Conservation (phyloP, 306 rosid genomes). For the Arachis hypogaea region DNA sequence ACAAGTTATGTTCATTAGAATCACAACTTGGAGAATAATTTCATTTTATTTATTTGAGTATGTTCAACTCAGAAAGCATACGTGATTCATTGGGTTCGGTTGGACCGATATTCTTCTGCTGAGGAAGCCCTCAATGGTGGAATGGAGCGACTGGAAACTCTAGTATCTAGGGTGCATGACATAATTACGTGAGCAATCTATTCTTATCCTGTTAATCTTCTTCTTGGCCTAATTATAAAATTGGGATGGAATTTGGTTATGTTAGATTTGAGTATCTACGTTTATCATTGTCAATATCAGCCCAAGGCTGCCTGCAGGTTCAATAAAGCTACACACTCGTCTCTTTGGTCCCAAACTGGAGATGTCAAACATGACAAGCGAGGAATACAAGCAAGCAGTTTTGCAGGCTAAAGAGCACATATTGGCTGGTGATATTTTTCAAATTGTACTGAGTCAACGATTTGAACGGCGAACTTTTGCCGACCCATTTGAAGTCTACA, state of each 20-base stretch:
- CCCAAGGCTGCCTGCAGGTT: conserved; percentile 94
- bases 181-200: conserved; percentile 68
- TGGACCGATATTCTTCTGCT: conserved; percentile 75
- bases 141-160: conserved; percentile 54
- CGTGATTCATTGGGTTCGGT: conserved; percentile 87
- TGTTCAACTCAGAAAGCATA: conserved; percentile 72
- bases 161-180: conserved; percentile 82
- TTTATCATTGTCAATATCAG: conserved; percentile 60
- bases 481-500: conserved; percentile 95
- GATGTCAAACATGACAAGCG: conserved; percentile 74
- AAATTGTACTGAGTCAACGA: conserved; percentile 92
- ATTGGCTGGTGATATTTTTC: conserved; percentile 94
- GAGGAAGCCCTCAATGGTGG: conserved; percentile 79
- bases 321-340: conserved; percentile 61
- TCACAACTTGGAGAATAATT: conserved; percentile 15
- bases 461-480: conserved; percentile 95
- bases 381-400: conserved; percentile 83
- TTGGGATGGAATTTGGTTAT: conserved; percentile 12
- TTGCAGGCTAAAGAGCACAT: conserved; percentile 93
- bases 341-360: conserved; percentile 79
- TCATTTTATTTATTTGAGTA: conserved; percentile 32
- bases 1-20: conserved; percentile 10
- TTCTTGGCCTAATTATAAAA: conserved; percentile 15
- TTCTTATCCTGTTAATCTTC: conserved; percentile 3
- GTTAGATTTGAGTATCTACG: conserved; percentile 33